phyloP scores from a whole-genome alignment of 192 early-diverging fungal genomes.

The Phlyctochytrium arcticum region DNA sequence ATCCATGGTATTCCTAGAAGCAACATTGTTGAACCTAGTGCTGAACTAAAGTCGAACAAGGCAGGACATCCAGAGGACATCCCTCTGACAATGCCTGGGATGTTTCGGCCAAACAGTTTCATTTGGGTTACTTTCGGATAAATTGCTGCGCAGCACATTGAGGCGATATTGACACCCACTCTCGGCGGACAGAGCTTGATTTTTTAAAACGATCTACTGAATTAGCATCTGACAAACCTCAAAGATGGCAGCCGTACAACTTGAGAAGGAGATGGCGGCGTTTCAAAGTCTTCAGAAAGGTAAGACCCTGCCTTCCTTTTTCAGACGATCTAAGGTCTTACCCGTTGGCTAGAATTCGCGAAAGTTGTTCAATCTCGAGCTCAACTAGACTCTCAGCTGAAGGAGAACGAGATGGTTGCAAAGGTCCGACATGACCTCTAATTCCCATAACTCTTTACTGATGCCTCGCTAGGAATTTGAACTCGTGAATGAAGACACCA shows the following conservation, averaged over 20 bases:
- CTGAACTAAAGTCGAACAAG: too few relatives aligned
- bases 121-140: too few relatives aligned
- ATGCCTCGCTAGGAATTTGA: slow-evolving; percentile 95
- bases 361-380: slow-evolving; percentile 71
- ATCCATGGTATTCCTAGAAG: slow-evolving; percentile 48
- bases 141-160: too few relatives aligned
- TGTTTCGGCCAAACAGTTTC: too few relatives aligned
- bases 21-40: slow-evolving; percentile 9
- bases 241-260: slow-evolving; percentile 37
- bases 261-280: slow-evolving; percentile 69
- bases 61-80: too few relatives aligned
- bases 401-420: slow-evolving; percentile 91
- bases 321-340: neutral
- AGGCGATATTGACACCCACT: too few relatives aligned
- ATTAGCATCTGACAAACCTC: too few relatives aligned
- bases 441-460: too few relatives aligned
- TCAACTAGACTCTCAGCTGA: slow-evolving; percentile 90
- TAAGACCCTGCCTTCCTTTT: slow-evolving; percentile 17
- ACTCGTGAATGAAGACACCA: slow-evolving; percentile 70
- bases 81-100: too few relatives aligned
- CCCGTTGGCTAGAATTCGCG: slow-evolving; percentile 56
- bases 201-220: too few relatives aligned
- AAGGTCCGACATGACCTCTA: too few relatives aligned
- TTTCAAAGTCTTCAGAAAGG: slow-evolving; percentile 72
- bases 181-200: too few relatives aligned